Evolutionary conservation across 1,284 basidiomycete genomes (phyloP).

Genomic region (Boletus sp.): DNA sequence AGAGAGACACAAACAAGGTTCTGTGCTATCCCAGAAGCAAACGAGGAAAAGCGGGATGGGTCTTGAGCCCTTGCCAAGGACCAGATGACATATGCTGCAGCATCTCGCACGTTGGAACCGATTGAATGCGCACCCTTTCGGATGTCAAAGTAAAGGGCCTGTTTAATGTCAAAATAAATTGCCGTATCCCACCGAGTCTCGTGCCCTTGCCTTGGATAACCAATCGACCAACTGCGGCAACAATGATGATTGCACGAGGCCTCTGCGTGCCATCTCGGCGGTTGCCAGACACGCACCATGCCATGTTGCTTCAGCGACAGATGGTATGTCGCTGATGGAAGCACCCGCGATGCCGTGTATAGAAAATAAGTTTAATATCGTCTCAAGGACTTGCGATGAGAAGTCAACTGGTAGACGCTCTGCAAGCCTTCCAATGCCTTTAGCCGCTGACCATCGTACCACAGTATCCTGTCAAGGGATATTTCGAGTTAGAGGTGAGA

Average conservation of each 20-base stretch:
- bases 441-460: slow-evolving; percentile 93
- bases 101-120: slow-evolving; percentile 92
- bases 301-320: slow-evolving; percentile 83
- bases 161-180: slow-evolving; percentile 15
- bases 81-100: slow-evolving; percentile 94
- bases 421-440: slow-evolving; percentile 85
- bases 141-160: slow-evolving; percentile 92
- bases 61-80: slow-evolving; percentile 81
- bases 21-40: slow-evolving; percentile 65
- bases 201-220: slow-evolving; percentile 64
- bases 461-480: slow-evolving; percentile 72
- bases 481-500: slow-evolving; percentile 1
- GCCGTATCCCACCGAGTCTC: slow-evolving; percentile 9
- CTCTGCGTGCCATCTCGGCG: slow-evolving; percentile 87
- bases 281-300: slow-evolving; percentile 92
- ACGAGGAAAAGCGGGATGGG: slow-evolving; percentile 54
- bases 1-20: slow-evolving; percentile 75
- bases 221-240: slow-evolving; percentile 69
- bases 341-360: slow-evolving; percentile 61
- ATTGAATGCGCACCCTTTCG: slow-evolving; percentile 89
- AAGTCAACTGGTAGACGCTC: slow-evolving; percentile 77
- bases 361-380: slow-evolving; percentile 65
- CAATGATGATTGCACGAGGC: slow-evolving; percentile 57
- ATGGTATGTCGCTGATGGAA: slow-evolving; percentile 66
- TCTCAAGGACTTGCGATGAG: slow-evolving; percentile 76